A percentile compares a stretch with the other conserved stretches of the same genome.
Conservation (phyloP, 768 basidiomycete genomes). For the Rhodotorula graminis region DNA sequence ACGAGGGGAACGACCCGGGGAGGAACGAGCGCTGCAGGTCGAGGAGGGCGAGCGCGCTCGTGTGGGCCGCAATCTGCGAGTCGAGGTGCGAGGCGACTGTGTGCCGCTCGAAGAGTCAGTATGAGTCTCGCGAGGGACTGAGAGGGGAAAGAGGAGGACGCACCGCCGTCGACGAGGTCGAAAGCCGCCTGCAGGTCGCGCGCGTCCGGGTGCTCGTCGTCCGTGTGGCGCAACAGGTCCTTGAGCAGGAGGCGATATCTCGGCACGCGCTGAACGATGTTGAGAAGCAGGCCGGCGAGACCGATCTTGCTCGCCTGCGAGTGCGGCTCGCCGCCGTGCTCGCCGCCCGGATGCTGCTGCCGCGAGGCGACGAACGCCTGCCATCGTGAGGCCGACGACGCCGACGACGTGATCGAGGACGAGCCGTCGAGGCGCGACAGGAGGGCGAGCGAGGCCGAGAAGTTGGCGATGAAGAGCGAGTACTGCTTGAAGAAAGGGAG, state of each 20-base stretch:
- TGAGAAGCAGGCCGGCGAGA: slow-evolving; percentile 39
- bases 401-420: not conserved
- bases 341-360: not conserved
- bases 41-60: slow-evolving; percentile 68
- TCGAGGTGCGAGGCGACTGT: slow-evolving; percentile 42
- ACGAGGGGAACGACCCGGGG: slow-evolving; percentile 55
- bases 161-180: slow-evolving; percentile 38
- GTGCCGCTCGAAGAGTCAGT: not conserved
- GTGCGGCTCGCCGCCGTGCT: not conserved
- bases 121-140: no score
- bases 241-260: slow-evolving; percentile 38
- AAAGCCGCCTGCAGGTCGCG: slow-evolving; percentile 26
- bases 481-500: slow-evolving; percentile 43
- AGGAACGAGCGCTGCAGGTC: slow-evolving; percentile 72
- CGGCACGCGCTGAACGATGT: slow-evolving; percentile 42
- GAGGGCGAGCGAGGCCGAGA: slow-evolving; percentile 28
- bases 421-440: slow-evolving; percentile 24
- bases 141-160: not conserved
- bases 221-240: slow-evolving; percentile 37
- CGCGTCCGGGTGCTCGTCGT: slow-evolving; percentile 35
- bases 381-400: not conserved
- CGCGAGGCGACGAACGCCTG: slow-evolving; percentile 2
- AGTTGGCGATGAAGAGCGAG: slow-evolving; percentile 42
- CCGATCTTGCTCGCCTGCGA: slow-evolving; percentile 21
- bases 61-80: slow-evolving; percentile 52